Percentiles rank a stretch among this genome's conserved stretches.
These are phyloP conservation scores for Fusarium sp. DNA, from an alignment of 2,329 filamentous ascomycete genomes.

Conservation along the genomic window DNA sequence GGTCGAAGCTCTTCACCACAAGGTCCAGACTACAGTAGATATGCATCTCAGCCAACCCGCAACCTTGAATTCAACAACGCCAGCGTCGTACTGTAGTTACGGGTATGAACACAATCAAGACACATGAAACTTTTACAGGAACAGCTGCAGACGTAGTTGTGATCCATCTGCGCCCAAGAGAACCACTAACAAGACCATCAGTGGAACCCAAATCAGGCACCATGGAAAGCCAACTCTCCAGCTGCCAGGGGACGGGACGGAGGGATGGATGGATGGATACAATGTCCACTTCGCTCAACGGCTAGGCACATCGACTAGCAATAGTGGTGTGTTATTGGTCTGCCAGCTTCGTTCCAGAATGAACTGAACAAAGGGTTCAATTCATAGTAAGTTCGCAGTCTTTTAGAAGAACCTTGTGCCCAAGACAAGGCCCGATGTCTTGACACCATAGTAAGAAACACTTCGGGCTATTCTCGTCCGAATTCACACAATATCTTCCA, in stretches of 20 bases:
- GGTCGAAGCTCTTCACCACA: not conserved
- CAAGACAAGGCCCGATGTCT: not conserved
- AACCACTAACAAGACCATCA: slow-evolving; percentile 30
- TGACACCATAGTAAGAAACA: not conserved
- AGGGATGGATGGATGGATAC: slow-evolving; percentile 13
- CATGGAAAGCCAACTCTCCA: slow-evolving; percentile 29
- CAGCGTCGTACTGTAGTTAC: slow-evolving; percentile 15
- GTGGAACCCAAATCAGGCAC: slow-evolving; percentile 39
- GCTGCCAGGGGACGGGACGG: slow-evolving; percentile 23
- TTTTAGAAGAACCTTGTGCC: slow-evolving; percentile 3
- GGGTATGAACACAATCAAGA: slow-evolving; percentile 18
- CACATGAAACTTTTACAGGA: slow-evolving; percentile 16
- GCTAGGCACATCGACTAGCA: slow-evolving; percentile 22
- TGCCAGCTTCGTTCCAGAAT: slow-evolving; percentile 28
- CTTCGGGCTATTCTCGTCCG: slow-evolving; percentile 13
- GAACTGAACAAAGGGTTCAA: slow-evolving; percentile 3
- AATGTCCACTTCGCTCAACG: slow-evolving; percentile 30
- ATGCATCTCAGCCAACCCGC: not conserved
- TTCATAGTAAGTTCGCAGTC: not conserved
- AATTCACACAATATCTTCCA: slow-evolving; percentile 3
- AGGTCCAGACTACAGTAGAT: not conserved
- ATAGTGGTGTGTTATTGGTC: slow-evolving; percentile 13
- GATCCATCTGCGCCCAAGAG: slow-evolving; percentile 21
- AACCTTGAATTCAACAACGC: not conserved
- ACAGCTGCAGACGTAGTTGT: not conserved